A percentile compares a stretch with the other conserved stretches of the same genome.
Conservation (phyloP, 768 basidiomycete species). For the Pholiota molesta region DNA sequence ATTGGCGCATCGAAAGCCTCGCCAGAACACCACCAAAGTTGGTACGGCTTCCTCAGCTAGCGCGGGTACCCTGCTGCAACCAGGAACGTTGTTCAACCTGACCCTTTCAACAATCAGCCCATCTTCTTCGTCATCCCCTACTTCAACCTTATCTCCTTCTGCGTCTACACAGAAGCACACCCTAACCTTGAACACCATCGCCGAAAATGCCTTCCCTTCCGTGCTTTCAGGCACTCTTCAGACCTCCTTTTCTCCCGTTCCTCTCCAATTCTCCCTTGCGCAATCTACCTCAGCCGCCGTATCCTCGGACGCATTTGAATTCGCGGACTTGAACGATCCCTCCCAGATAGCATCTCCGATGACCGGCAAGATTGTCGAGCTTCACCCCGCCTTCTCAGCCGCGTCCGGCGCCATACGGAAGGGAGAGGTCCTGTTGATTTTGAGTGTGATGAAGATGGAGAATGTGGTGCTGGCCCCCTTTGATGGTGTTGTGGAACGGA, state of each 20-base stretch:
- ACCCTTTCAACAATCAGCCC: slow-evolving; percentile 23
- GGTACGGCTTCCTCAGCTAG: background rate
- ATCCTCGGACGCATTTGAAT: slow-evolving; percentile 30
- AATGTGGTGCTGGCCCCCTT: slow-evolving; percentile 31
- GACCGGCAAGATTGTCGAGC: slow-evolving; percentile 40
- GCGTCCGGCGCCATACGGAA: slow-evolving; percentile 23
- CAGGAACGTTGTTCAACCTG: slow-evolving; percentile 39
- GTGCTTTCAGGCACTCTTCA: slow-evolving; percentile 36
- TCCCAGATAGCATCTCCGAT: slow-evolving; percentile 34
- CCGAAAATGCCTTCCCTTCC: slow-evolving; percentile 39
- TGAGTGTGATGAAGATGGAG: slow-evolving; percentile 49
- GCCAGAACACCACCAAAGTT: background rate
- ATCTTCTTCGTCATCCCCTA: background rate
- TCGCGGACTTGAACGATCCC: slow-evolving; percentile 36
- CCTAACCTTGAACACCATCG: slow-evolving; percentile 33
- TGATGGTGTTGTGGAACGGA: slow-evolving; percentile 32
- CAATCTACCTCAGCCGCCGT: slow-evolving; percentile 34
- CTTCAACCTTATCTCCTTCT: background rate
- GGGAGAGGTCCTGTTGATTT: slow-evolving; percentile 35
- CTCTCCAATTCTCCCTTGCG: slow-evolving; percentile 33
- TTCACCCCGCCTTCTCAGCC: slow-evolving; percentile 32
- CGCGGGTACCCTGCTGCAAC: slow-evolving; percentile 29
- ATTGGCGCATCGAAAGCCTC: background rate
- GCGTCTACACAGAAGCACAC: slow-evolving; percentile 27
- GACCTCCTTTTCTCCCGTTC: slow-evolving; percentile 32